phyloP scores from a whole-genome alignment of 139 green algal genomes.

The Chlamydomonas schloesseri region DNA sequence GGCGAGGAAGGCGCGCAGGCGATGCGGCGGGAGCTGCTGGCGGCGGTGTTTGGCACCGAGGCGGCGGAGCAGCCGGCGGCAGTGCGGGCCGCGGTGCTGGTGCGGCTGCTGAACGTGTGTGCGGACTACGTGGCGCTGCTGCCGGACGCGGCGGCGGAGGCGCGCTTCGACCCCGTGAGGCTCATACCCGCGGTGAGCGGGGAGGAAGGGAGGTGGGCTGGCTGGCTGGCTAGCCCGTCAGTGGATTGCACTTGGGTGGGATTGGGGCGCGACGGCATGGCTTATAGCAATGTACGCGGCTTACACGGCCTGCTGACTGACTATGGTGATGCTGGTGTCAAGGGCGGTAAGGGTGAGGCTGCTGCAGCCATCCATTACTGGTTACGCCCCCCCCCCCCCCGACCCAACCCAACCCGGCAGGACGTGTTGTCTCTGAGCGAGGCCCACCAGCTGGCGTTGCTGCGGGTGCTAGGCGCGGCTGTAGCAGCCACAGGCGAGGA shows the following conservation, averaged over 20 bases:
- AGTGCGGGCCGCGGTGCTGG: not conserved
- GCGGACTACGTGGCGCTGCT: conserved; percentile 49
- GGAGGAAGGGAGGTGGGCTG: not conserved
- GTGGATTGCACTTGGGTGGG: no score
- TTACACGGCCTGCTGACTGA: no score
- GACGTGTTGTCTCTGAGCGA: conserved; percentile 23
- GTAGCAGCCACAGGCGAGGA: not conserved
- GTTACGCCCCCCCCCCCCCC: no score
- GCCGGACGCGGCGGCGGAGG: conserved; percentile 59
- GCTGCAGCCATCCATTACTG: no score
- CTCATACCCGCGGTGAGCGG: conserved; percentile 54
- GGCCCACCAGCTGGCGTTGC: conserved; percentile 24
- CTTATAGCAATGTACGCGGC: no score
- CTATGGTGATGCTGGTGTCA: no score
- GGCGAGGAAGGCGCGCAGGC: not conserved
- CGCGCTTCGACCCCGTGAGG: conserved; percentile 50
- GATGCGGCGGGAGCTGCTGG: conserved; percentile 10
- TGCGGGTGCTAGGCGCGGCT: not conserved
- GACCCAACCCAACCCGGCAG: no score
- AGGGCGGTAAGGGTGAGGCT: no score
- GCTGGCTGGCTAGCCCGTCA: no score
- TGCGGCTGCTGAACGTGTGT: conserved; percentile 36
- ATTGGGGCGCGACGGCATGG: no score
- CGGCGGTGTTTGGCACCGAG: conserved; percentile 25
- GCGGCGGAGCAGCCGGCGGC: not conserved